A percentile compares a stretch with the other conserved stretches of the same genome.
These are phyloP conservation scores for Aaosphaeria arxii DNA, from an alignment of 2,329 filamentous ascomycete genomes.

Conservation along the genomic window DNA sequence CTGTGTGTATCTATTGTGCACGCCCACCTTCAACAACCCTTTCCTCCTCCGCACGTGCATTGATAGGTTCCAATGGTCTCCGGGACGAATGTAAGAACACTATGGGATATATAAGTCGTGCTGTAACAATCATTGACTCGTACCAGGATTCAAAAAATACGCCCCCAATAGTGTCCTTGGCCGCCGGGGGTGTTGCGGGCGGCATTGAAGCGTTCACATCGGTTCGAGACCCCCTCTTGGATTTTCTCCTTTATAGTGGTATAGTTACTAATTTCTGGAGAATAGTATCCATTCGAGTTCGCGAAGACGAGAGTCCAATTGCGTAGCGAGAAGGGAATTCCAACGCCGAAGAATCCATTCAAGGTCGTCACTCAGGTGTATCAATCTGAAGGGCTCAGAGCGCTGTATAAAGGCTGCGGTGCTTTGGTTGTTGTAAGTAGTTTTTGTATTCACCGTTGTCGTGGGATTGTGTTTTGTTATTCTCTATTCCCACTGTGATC, in stretches of 20 bases:
- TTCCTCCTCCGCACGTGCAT: not conserved
- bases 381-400: conserved; percentile 53
- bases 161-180: conserved; percentile 36
- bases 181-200: conserved; percentile 38
- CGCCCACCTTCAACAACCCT: not conserved
- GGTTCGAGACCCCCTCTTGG: conserved; percentile 12
- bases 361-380: conserved; percentile 55
- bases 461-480: not conserved
- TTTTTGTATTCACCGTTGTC: not conserved
- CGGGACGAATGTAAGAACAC: conserved; percentile 19
- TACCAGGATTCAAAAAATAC: conserved; percentile 33
- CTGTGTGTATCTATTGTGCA: not conserved
- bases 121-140: conserved; percentile 3
- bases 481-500: not conserved
- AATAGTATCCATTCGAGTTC: conserved; percentile 62
- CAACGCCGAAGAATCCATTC: conserved; percentile 56
- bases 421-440: conserved; percentile 51
- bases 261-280: not conserved
- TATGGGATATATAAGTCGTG: not conserved
- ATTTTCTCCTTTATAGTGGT: not conserved
- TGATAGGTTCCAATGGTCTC: conserved; percentile 24
- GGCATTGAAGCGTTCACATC: conserved; percentile 38
- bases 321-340: conserved; percentile 41
- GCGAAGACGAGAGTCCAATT: conserved; percentile 64
- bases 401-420: conserved; percentile 63